Evolutionary conservation across 139 green algal species (phyloP).

Genomic region (Deuterostichococcus epilithicus): DNA sequence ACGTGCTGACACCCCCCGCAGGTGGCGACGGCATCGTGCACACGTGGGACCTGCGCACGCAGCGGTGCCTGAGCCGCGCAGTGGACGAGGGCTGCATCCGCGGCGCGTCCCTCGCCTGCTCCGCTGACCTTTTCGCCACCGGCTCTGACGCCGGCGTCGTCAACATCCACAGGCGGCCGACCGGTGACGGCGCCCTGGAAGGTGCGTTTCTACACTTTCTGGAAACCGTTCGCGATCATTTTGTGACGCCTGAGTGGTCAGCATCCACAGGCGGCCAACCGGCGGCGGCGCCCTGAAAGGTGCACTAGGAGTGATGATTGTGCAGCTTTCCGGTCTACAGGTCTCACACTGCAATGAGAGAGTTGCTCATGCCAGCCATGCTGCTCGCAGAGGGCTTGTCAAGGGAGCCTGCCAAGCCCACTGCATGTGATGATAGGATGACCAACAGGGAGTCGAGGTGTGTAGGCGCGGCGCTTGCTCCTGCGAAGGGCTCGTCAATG

Average conservation of each 20-base stretch:
- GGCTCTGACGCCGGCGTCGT: conserved; percentile 73
- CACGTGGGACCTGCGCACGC: conserved; percentile 88
- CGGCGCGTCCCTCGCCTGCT: conserved; percentile 54
- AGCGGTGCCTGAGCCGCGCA: conserved; percentile 63
- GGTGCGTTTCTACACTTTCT: too few relatives aligned
- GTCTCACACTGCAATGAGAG: too few relatives aligned
- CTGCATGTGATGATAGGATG: too few relatives aligned
- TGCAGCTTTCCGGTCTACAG: too few relatives aligned
- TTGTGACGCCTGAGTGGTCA: conserved; percentile 76
- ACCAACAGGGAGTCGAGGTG: too few relatives aligned
- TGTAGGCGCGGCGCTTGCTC: too few relatives aligned
- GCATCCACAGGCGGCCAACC: conserved; percentile 65
- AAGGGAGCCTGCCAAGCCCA: too few relatives aligned
- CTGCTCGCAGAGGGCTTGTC: too few relatives aligned
- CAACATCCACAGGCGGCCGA: conserved; percentile 74
- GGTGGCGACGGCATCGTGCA: conserved; percentile 82
- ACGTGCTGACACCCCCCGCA: conserved; percentile 3
- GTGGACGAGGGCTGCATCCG: conserved; percentile 69
- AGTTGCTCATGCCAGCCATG: too few relatives aligned
- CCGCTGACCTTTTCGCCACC: conserved; percentile 61
- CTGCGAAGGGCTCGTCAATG: too few relatives aligned
- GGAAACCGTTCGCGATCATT: too few relatives aligned
- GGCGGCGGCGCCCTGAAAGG: background rate
- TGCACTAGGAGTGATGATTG: too few relatives aligned
- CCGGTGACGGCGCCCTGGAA: background rate